Evolutionary conservation across 352 stramenopile genomes (phyloP).

Genomic region (Achlya hypogyna): DNA sequence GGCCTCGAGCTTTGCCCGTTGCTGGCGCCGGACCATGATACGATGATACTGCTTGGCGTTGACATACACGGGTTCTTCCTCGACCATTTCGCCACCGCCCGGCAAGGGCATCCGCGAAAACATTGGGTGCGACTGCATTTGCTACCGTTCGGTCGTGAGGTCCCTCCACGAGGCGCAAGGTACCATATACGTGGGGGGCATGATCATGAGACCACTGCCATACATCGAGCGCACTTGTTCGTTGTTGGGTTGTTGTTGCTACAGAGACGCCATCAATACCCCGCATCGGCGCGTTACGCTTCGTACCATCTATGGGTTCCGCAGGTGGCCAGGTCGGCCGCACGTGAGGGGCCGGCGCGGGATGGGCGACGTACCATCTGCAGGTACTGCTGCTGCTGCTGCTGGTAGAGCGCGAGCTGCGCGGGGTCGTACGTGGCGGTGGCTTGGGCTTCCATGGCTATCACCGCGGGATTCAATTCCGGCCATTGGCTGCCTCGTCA

Average conservation of each 20-base stretch:
- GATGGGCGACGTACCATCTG: slow-evolving; percentile 44
- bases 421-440: slow-evolving; percentile 20
- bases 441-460: slow-evolving; percentile 19
- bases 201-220: slow-evolving; percentile 70
- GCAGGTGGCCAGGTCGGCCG: not conserved
- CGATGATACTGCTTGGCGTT: slow-evolving; percentile 88
- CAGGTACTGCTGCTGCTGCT: slow-evolving; percentile 67
- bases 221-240: slow-evolving; percentile 79
- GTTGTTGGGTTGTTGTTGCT: slow-evolving; percentile 64
- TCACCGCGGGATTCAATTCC: too few relatives aligned
- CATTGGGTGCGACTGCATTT: slow-evolving; percentile 23
- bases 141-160: slow-evolving; percentile 29
- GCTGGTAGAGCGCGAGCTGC: slow-evolving; percentile 66
- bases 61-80: slow-evolving; percentile 85
- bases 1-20: slow-evolving; percentile 77
- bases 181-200: slow-evolving; percentile 69
- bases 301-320: slow-evolving; percentile 12
- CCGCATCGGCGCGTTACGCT: not conserved
- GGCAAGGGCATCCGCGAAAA: slow-evolving; percentile 43
- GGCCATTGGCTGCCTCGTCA: slow-evolving; percentile 12
- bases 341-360: not conserved
- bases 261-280: slow-evolving; percentile 19
- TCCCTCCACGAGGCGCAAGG: not conserved
- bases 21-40: slow-evolving; percentile 82
- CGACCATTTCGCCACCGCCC: slow-evolving; percentile 39